These are phyloP conservation scores for Candida pseudofarinosa DNA, from an alignment of 805 yeast species.

Conservation along the genomic window DNA sequence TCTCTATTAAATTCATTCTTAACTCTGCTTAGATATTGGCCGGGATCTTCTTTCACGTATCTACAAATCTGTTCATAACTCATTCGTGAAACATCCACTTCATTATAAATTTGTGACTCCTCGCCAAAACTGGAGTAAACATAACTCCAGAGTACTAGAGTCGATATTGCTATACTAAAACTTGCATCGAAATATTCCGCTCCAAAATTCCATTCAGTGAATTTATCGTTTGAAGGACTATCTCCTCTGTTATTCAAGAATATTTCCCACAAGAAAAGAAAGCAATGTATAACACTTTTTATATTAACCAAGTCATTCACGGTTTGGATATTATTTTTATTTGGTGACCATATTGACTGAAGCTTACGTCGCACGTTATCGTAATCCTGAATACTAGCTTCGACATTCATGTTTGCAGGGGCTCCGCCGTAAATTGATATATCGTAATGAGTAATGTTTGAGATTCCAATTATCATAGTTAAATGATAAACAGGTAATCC, in stretches of 20 bases:
- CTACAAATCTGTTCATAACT: conserved; percentile 22
- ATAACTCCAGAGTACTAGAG: conserved; percentile 39
- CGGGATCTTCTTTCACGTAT: conserved; percentile 34
- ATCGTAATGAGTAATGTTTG: conserved; percentile 73
- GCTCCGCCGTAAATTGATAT: conserved; percentile 78
- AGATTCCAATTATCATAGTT: conserved; percentile 57
- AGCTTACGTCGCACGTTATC: conserved; percentile 30
- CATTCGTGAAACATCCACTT: conserved; percentile 11
- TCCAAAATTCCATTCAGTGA: conserved; percentile 27
- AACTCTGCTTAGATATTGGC: conserved; percentile 30
- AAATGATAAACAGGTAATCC: conserved; percentile 67
- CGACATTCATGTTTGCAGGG: conserved; percentile 64
- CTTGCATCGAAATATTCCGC: conserved; percentile 34
- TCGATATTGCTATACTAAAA: conserved; percentile 36
- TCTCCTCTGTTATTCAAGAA: conserved; percentile 22
- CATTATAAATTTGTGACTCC: conserved; percentile 23
- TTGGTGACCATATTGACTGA: conserved; percentile 27
- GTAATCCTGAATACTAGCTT: conserved; percentile 33
- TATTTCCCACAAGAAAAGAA: conserved; percentile 36
- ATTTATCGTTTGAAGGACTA: conserved; percentile 6
- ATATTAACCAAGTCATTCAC: conserved; percentile 27
- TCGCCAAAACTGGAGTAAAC: conserved; percentile 29
- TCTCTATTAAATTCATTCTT: conserved; percentile 29
- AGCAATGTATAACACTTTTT: conserved; percentile 36
- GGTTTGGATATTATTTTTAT: conserved; percentile 8